A percentile compares a stretch with the other conserved stretches of the same genome.
These are phyloP conservation scores for Pelargonium nanum DNA, from an alignment of 345 rosid genomes.

Conservation along the genomic window DNA sequence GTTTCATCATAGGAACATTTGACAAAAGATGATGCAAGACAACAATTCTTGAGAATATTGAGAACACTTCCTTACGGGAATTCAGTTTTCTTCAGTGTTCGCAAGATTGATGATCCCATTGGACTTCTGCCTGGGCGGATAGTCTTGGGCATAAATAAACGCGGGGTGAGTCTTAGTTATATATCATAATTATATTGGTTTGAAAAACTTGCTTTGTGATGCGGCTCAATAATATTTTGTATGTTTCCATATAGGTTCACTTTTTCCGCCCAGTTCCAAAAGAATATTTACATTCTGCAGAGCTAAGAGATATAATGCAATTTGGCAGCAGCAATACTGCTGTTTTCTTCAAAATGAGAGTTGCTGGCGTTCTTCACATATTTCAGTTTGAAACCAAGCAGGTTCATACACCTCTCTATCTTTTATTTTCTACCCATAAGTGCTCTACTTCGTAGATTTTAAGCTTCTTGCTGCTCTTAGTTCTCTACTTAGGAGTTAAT, in stretches of 20 bases:
- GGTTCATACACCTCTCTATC: slow-evolving; percentile 27
- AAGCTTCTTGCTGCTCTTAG: background rate
- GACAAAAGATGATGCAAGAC: slow-evolving; percentile 94
- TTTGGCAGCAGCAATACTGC: slow-evolving; percentile 98
- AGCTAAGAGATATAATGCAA: slow-evolving; percentile 95
- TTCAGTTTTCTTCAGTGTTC: slow-evolving; percentile 83
- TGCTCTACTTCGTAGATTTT: background rate
- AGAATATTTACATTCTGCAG: slow-evolving; percentile 91
- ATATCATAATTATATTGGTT: background rate
- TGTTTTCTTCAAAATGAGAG: slow-evolving; percentile 97
- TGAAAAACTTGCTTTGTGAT: background rate
- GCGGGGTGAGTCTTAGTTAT: slow-evolving; percentile 58
- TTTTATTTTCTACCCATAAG: background rate
- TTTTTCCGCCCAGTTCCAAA: slow-evolving; percentile 98
- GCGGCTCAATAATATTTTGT: slow-evolving; percentile 10
- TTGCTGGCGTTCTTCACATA: slow-evolving; percentile 95
- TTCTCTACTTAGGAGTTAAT: background rate
- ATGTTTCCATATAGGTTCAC: slow-evolving; percentile 48
- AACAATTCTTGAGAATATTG: slow-evolving; percentile 75
- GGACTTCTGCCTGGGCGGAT: slow-evolving; percentile 93
- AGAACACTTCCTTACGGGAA: slow-evolving; percentile 85
- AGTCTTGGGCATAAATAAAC: slow-evolving; percentile 86
- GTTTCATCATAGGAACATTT: slow-evolving; percentile 53
- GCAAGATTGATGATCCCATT: slow-evolving; percentile 96
- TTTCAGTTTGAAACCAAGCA: slow-evolving; percentile 98